Conservation (phyloP, 2,329 filamentous ascomycete species). For the Fonsecaea multimorphosa region DNA sequence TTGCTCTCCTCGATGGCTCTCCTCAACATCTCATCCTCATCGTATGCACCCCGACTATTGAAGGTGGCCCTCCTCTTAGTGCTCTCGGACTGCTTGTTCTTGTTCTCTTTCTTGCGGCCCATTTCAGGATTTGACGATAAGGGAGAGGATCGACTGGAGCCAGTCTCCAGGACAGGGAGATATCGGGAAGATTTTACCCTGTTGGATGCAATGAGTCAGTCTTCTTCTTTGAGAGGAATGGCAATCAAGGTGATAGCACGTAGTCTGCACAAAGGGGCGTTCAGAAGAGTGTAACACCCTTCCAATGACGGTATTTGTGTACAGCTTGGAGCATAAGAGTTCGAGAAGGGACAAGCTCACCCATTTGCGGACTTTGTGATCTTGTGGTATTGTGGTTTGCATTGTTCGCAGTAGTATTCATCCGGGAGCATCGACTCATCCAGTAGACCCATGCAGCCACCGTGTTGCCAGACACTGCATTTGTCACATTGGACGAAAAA, state of each 20-base stretch:
- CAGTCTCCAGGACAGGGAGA: constrained; percentile 62
- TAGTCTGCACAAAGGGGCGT: background rate
- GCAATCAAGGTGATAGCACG: constrained; percentile 5
- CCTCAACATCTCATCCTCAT: constrained; percentile 88
- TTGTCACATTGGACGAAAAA: constrained; percentile 98
- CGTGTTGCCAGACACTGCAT: constrained; percentile 97
- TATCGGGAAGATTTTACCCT: constrained; percentile 70
- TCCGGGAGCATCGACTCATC: constrained; percentile 91
- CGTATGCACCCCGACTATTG: constrained; percentile 95
- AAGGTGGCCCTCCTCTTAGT: constrained; percentile 92
- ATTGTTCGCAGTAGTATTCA: constrained; percentile 97
- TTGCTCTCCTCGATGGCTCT: constrained; percentile 95
- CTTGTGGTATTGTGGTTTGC: constrained; percentile 87
- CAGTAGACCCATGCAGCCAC: constrained; percentile 95
- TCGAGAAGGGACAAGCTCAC: constrained; percentile 62
- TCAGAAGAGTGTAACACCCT: background rate
- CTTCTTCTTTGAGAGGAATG: background rate
- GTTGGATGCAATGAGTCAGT: constrained; percentile 23
- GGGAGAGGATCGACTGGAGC: constrained; percentile 52
- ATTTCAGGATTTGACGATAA: constrained; percentile 51
- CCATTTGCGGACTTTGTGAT: constrained; percentile 81
- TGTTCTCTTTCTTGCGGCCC: constrained; percentile 51
- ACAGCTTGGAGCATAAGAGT: constrained; percentile 15
- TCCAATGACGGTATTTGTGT: background rate
- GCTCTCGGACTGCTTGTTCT: constrained; percentile 61